Base-by-base conservation (phyloP, 305 asterid genomes). In the Nicotiana rustica region DNA sequence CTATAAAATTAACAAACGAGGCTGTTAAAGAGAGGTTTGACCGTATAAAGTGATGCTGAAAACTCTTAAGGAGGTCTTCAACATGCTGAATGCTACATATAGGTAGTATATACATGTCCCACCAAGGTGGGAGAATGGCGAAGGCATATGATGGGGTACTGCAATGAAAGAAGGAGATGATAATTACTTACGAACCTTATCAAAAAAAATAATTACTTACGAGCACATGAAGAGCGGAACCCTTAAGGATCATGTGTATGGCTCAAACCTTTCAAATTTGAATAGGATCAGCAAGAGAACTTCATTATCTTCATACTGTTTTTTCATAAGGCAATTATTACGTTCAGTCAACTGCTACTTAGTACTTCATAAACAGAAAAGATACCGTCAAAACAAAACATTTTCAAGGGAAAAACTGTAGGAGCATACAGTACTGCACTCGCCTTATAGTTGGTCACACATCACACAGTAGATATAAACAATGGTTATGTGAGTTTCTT, bases 241-340 rank as follows among this genome's bases (percentile, higher is more conserved):
- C 62, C 85, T 88, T 4, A 86, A 69, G 81, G 66, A 84, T 56
- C 90, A 82, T 57, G 61, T 82, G 1, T 77, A 87, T 35, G 87
- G 80, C 7, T 73, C 76, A 19, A 69, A 69, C n/a, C 78, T 52
- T 31, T 87, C 86, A 0, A 83, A 83, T 56, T 64, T 87, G 71
- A 85, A 36, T 88, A 35, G 89, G 86, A 62, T 84, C 89, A 82
- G 47, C 47, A 38, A 38, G 87, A 67, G 87, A 86, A 19, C 89
- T 88, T 86, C 89, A 88, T 68, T 84, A 86, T 75, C 89, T 85
- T 21, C 90, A 84, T 57, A 88, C 87, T 1, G 44, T 38, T 38
- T 6, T 82, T 87, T 1, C 83, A 49, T 15, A 82, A 82, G 59
- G 82, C 86, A 21, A 88, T 88, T 31, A 25, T 25, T 25, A 25